Conservation (phyloP, 2,329 filamentous ascomycete species). For the Grosmannia serpens region DNA sequence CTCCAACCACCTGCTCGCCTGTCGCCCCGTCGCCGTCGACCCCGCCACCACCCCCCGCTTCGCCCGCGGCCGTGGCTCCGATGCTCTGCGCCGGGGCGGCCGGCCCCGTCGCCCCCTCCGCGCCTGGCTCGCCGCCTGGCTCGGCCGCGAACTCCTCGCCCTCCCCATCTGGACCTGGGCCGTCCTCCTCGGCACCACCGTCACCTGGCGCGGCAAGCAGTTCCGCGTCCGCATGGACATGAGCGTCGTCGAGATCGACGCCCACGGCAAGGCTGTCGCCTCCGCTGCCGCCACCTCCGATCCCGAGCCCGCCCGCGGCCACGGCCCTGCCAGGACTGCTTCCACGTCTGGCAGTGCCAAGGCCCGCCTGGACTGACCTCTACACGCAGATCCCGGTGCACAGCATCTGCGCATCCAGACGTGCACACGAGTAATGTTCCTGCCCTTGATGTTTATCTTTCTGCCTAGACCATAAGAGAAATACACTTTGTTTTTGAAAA, state of each 20-base stretch:
- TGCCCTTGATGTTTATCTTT: background rate
- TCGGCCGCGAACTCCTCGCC: slow-evolving; percentile 71
- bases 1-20: slow-evolving; percentile 64
- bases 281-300: background rate
- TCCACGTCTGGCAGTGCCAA: slow-evolving; percentile 7
- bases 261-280: background rate
- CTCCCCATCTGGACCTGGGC: slow-evolving; percentile 87
- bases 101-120: slow-evolving; percentile 43
- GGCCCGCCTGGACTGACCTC: slow-evolving; percentile 16
- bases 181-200: slow-evolving; percentile 74
- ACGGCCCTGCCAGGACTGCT: background rate
- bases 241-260: slow-evolving; percentile 49
- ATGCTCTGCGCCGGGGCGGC: slow-evolving; percentile 23
- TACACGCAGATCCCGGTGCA: no score
- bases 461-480: no score
- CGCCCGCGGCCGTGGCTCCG: slow-evolving; percentile 31
- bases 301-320: background rate
- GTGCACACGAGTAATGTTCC: no score
- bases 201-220: slow-evolving; percentile 73
- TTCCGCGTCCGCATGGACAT: slow-evolving; percentile 80
- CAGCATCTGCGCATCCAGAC: no score
- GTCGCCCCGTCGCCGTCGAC: slow-evolving; percentile 58
- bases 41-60: slow-evolving; percentile 55
- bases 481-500: no score
- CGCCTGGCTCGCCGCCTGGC: slow-evolving; percentile 73